Conservation (phyloP, 768 basidiomycete species). For the Serendipita sp. region DNA sequence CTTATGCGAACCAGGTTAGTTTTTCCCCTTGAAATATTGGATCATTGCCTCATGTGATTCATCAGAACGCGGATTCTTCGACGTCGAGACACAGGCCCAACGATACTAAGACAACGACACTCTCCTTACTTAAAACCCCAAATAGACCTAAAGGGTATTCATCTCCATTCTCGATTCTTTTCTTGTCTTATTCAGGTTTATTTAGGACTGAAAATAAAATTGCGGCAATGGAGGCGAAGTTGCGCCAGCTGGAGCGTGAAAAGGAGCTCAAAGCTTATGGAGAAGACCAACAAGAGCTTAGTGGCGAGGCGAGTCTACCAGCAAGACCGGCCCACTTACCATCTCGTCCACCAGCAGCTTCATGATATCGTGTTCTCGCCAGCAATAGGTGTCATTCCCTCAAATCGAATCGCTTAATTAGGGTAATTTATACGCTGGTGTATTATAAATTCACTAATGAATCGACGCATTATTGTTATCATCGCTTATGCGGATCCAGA, state of each 20-base stretch:
- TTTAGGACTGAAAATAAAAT: slow-evolving; percentile 75
- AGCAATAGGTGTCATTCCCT: too few relatives aligned
- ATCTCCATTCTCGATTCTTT: background rate
- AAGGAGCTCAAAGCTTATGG: slow-evolving; percentile 2
- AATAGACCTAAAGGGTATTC: slow-evolving; percentile 34
- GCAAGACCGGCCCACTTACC: background rate
- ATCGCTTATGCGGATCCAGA: background rate
- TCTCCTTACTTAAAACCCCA: slow-evolving; percentile 76
- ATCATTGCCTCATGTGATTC: background rate
- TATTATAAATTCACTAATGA: too few relatives aligned
- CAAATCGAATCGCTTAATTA: too few relatives aligned
- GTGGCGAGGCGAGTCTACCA: background rate
- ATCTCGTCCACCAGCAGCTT: background rate
- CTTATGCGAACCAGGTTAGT: slow-evolving; percentile 66
- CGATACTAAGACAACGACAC: slow-evolving; percentile 45
- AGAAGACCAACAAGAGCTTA: background rate
- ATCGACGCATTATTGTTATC: too few relatives aligned
- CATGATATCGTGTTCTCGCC: too few relatives aligned
- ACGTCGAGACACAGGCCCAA: slow-evolving; percentile 24
- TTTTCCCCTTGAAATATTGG: background rate
- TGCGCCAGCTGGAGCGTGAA: slow-evolving; percentile 52
- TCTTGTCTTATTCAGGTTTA: background rate
- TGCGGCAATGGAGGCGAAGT: slow-evolving; percentile 89
- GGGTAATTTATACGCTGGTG: too few relatives aligned
- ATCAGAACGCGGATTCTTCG: slow-evolving; percentile 6